Percentiles rank a stretch among this genome's conserved stretches.
phyloP scores from a whole-genome alignment of 2,329 filamentous ascomycete species.

The Fusarium verticillioides region DNA sequence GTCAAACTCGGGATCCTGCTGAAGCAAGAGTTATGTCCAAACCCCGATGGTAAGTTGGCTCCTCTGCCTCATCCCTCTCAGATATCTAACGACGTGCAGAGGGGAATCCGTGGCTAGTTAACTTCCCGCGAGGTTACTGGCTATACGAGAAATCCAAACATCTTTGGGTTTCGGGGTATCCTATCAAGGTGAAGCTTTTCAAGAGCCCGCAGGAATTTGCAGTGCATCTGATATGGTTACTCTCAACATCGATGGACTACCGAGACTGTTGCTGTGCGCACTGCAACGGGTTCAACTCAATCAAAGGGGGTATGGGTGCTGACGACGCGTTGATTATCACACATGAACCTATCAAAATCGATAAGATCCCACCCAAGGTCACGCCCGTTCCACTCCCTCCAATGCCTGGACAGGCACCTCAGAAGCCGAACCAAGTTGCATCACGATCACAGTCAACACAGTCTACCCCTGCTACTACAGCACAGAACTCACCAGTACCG shows the following conservation, averaged over 20 bases:
- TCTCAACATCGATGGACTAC: slow-evolving; percentile 59
- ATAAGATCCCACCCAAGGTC: slow-evolving; percentile 47
- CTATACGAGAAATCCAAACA: slow-evolving; percentile 61
- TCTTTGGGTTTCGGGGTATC: slow-evolving; percentile 62
- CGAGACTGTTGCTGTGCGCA: slow-evolving; percentile 63
- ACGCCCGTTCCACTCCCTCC: slow-evolving; percentile 53
- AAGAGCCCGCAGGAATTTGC: slow-evolving; percentile 65
- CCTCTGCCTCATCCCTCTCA: background rate
- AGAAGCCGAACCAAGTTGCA: slow-evolving; percentile 47
- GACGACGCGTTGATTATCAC: slow-evolving; percentile 46
- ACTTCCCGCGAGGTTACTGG: slow-evolving; percentile 60
- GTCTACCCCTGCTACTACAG: slow-evolving; percentile 28
- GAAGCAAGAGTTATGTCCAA: slow-evolving; percentile 57
- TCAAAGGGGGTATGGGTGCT: slow-evolving; percentile 36
- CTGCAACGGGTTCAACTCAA: slow-evolving; percentile 52
- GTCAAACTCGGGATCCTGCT: slow-evolving; percentile 58
- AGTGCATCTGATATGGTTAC: slow-evolving; percentile 63
- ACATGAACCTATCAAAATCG: slow-evolving; percentile 36
- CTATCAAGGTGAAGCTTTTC: slow-evolving; percentile 60
- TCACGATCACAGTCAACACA: slow-evolving; percentile 47
- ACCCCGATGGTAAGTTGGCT: slow-evolving; percentile 51
- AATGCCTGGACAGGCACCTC: slow-evolving; percentile 48
- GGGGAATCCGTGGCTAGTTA: slow-evolving; percentile 57
- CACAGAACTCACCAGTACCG: slow-evolving; percentile 34
- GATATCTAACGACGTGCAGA: slow-evolving; percentile 46